Conservation (phyloP, 139 green algal species). For the Picochlorum sp. region DNA sequence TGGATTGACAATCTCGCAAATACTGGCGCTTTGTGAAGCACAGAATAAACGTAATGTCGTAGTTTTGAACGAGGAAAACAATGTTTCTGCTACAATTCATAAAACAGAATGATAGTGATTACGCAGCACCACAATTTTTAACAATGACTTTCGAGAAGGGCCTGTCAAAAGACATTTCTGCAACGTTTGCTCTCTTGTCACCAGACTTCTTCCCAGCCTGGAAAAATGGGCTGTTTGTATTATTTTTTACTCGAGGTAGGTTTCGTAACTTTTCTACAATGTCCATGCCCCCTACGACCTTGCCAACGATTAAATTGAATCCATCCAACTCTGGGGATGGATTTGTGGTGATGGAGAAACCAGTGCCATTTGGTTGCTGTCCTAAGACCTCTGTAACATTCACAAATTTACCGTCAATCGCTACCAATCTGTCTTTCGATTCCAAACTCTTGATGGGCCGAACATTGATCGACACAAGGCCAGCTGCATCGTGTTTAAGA, state of each 20-base stretch:
- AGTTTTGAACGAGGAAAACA: not conserved
- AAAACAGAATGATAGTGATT: not conserved
- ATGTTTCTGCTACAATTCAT: not conserved
- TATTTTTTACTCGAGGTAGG: constrained; percentile 45
- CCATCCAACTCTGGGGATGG: constrained; percentile 35
- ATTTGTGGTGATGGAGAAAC: constrained; percentile 43
- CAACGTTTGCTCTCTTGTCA: constrained; percentile 48
- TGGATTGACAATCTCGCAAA: not conserved
- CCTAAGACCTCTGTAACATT: constrained; percentile 37
- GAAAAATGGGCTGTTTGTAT: constrained; percentile 38
- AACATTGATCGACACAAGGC: constrained; percentile 31
- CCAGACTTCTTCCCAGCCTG: constrained; percentile 40
- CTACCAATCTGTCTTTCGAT: constrained; percentile 41
- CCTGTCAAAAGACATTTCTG: constrained; percentile 40
- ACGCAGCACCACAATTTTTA: constrained; percentile 17
- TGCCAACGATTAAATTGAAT: constrained; percentile 47
- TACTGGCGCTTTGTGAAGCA: not conserved
- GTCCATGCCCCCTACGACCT: constrained; percentile 43
- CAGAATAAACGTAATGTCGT: not conserved
- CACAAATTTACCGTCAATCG: constrained; percentile 48
- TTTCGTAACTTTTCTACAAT: constrained; percentile 27
- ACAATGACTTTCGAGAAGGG: constrained; percentile 43
- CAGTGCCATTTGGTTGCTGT: constrained; percentile 41
- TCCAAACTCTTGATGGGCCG: constrained; percentile 7
- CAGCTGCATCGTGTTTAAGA: constrained; percentile 10